phyloP scores from a whole-genome alignment of 2,329 filamentous ascomycete genomes.

The Hypomyces rosellus region DNA sequence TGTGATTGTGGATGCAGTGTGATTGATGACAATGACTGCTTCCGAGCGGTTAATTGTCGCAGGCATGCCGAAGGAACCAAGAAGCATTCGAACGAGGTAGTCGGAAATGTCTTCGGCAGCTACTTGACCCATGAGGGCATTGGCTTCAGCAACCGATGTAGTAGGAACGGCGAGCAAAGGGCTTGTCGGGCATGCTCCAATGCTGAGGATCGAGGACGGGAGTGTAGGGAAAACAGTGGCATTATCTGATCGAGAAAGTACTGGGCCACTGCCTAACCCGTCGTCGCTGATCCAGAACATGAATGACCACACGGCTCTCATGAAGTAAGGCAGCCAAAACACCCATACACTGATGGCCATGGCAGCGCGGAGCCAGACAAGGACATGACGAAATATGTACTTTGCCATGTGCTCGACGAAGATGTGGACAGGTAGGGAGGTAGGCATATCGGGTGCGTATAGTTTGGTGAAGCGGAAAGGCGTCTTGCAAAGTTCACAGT shows the following conservation, averaged over 20 bases:
- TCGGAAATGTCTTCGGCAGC: conserved; percentile 27
- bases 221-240: conserved; percentile 20
- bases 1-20: neutral
- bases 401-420: conserved; percentile 73
- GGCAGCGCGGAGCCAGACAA: conserved; percentile 71
- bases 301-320: conserved; percentile 86
- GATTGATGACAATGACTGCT: neutral
- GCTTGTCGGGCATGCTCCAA: conserved; percentile 29
- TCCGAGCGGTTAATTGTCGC: conserved; percentile 11
- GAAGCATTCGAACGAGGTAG: conserved; percentile 24
- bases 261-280: conserved; percentile 42
- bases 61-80: conserved; percentile 24
- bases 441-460: conserved; percentile 91
- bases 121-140: conserved; percentile 23
- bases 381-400: conserved; percentile 63
- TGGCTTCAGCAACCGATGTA: conserved; percentile 25
- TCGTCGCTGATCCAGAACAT: conserved; percentile 92
- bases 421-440: conserved; percentile 69
- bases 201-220: conserved; percentile 20
- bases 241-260: conserved; percentile 16
- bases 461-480: conserved; percentile 97
- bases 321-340: conserved; percentile 78
- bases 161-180: conserved; percentile 28
- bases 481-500: conserved; percentile 99
- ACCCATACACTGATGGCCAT: conserved; percentile 86